These are phyloP conservation scores for Kitagawia praeruptora DNA, from an alignment of 129 eudicot genomes.

Conservation along the genomic window DNA sequence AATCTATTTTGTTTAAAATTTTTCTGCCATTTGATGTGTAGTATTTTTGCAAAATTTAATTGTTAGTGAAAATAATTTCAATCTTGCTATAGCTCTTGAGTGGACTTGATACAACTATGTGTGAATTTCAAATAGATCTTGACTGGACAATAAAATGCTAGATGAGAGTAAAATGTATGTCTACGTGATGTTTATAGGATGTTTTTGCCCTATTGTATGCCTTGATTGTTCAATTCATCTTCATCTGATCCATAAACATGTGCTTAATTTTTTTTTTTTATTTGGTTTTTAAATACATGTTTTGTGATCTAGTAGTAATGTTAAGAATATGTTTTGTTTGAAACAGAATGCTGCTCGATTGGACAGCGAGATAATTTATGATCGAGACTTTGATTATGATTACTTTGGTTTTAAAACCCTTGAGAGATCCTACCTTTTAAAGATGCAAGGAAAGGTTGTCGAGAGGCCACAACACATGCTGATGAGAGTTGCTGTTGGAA, in stretches of 20 bases:
- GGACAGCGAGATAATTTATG: constrained; percentile 70
- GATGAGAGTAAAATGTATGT: not conserved
- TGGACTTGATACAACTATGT: not conserved
- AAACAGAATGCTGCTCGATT: constrained; percentile 51
- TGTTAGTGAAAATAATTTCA: not conserved
- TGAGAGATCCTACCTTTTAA: constrained; percentile 56
- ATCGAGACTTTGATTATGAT: constrained; percentile 67
- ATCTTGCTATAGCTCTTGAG: not conserved
- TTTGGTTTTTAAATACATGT: too few relatives aligned
- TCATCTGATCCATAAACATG: not conserved
- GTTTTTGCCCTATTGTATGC: not conserved
- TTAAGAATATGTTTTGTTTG: not conserved
- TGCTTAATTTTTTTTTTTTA: too few relatives aligned
- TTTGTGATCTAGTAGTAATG: not conserved
- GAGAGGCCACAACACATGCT: constrained; percentile 73
- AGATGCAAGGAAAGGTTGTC: constrained; percentile 52
- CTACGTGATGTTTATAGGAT: not conserved
- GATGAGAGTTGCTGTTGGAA: constrained; percentile 73
- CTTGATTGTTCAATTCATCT: too few relatives aligned
- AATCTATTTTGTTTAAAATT: not conserved
- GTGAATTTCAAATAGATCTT: not conserved
- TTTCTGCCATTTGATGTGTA: not conserved
- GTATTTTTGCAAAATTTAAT: not conserved
- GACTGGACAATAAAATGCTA: not conserved
- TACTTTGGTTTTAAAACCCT: constrained; percentile 67